Percentiles rank a stretch among this genome's conserved stretches.
phyloP scores from a whole-genome alignment of 2,329 filamentous ascomycete species.

The Tolypocladium tundrense region DNA sequence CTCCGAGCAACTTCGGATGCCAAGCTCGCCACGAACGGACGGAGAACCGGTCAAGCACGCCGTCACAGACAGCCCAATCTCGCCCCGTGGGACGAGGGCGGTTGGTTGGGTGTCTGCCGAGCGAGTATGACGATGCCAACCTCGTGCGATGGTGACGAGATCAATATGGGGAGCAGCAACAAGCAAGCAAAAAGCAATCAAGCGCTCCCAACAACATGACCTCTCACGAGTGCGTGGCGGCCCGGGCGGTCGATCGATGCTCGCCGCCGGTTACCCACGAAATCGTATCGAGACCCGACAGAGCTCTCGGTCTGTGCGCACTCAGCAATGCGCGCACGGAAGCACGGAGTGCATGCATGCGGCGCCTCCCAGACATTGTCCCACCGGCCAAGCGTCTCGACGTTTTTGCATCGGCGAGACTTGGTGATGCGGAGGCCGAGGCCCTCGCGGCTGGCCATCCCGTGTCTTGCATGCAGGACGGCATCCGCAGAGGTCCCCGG shows the following conservation, averaged over 20 bases:
- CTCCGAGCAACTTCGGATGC: not conserved
- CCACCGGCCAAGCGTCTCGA: not conserved
- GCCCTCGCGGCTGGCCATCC: not conserved
- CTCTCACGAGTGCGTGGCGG: not conserved
- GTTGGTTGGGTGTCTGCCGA: not conserved
- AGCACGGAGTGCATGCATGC: not conserved
- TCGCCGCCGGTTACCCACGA: not conserved
- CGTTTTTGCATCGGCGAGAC: not conserved
- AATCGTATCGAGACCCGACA: not conserved
- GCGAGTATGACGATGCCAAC: not conserved
- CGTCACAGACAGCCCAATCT: not conserved
- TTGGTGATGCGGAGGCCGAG: not conserved
- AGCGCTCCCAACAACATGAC: not conserved
- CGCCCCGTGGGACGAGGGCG: not conserved
- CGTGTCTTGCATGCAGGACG: not conserved
- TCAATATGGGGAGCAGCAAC: not conserved
- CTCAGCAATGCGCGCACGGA: not conserved
- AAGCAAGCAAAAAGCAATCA: not conserved
- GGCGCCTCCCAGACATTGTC: not conserved
- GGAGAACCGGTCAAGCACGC: not conserved
- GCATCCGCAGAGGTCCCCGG: not conserved
- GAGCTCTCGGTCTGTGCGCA: not conserved
- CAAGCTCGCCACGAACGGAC: too few relatives aligned
- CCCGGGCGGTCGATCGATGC: too few relatives aligned
- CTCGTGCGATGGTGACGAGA: not conserved